phyloP scores from a whole-genome alignment of 2,329 filamentous ascomycete genomes.

The Diaporthe australafricana region DNA sequence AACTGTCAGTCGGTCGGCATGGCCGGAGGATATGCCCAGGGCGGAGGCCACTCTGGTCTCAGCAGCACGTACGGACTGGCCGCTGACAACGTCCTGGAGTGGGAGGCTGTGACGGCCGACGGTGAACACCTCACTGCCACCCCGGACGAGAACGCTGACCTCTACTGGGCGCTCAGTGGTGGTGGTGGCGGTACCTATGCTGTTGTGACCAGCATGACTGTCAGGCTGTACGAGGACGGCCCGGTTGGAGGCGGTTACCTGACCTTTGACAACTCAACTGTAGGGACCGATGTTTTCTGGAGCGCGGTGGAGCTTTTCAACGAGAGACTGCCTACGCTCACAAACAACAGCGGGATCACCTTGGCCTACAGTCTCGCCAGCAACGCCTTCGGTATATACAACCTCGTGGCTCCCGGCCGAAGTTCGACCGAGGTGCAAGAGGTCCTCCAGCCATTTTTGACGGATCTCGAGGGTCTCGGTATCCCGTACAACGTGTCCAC shows the following conservation, averaged over 20 bases:
- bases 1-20: constrained; percentile 58
- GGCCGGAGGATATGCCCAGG: constrained; percentile 63
- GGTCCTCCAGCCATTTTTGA: neutral
- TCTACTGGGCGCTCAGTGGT: constrained; percentile 62
- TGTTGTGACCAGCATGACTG: constrained; percentile 44
- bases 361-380: no score
- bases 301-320: no score
- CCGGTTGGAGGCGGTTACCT: neutral
- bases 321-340: no score
- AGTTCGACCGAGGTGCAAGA: neutral
- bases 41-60: constrained; percentile 61
- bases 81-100: constrained; percentile 60
- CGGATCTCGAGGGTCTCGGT: neutral
- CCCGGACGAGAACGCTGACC: constrained; percentile 53
- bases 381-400: no score
- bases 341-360: no score
- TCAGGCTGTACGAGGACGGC: constrained; percentile 54
- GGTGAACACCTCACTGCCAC: constrained; percentile 54
- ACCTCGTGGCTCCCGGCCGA: no score
- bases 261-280: neutral
- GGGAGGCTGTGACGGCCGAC: constrained; percentile 55
- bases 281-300: no score
- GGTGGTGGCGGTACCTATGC: constrained; percentile 53
- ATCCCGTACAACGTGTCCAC: no score
- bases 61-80: constrained; percentile 57